Evolutionary conservation across 768 basidiomycete genomes (phyloP), one percentile per base, ranked within the genome.

Genomic region (Tulasnella sp.): DNA sequence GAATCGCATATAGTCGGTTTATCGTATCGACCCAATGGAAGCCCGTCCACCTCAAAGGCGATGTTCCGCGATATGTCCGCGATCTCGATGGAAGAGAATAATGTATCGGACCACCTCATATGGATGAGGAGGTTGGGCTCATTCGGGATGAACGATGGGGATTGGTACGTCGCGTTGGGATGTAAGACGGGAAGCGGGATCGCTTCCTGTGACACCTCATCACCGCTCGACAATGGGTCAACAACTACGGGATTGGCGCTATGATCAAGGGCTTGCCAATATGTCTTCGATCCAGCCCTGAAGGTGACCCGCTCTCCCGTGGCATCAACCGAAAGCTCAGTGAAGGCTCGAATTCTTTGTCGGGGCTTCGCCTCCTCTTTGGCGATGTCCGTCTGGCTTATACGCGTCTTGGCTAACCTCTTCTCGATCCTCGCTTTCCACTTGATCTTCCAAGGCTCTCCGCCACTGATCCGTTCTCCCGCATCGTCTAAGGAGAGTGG

Each of bases 21-120:
- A 65, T 79, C 76, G 68, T 84, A 86, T 38, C 85, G 76, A 0
- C 85, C 85, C 27, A 80, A 65, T 0, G 85, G 82, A 25, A 85
- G 69, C 21, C 80, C 82, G 5, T 68, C 69, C 38, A 87, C 60
- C 53, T 80, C 77, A 65, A 76, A 74, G 0, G 74, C 75, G 7
- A 66, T 65, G 2, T 72, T 74, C 1, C 74, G 70, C 5, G 66
- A 64, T 4, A 83, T 52, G 65, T 85, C 74, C 8, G 83, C 79
- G 29, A 87, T 63, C 70, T 87, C 85, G 64, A 87, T 78, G 2
- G 77, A 73, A 2, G 82, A 79, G 66, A 84, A 84, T 56, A 74
- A 66, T 5, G 71, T 70, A 65, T 85, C 77, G 0, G 84, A 85
- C 85, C 85, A 87, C 11, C 82, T 78, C 2, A 78, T 77, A 51